phyloP scores from a whole-genome alignment of 768 basidiomycete species.

The Leccinum fibrillosum region DNA sequence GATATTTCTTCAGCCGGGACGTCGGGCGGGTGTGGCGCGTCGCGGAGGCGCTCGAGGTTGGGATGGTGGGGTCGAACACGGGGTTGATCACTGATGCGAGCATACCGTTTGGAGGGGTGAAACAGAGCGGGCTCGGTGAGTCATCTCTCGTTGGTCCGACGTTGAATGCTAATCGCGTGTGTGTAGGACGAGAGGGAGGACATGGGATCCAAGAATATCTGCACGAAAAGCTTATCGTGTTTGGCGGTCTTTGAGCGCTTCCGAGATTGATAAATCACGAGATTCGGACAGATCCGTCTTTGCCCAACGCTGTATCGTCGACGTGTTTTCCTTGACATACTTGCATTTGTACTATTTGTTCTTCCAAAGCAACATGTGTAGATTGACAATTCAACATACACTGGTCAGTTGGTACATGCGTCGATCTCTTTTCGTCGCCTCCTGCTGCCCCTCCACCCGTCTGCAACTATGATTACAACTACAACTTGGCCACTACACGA shows the following conservation, averaged over 20 bases:
- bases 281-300: neutral
- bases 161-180: neutral
- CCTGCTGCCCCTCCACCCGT: neutral
- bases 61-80: conserved; percentile 87
- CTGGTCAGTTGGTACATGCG: neutral
- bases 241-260: conserved; percentile 57
- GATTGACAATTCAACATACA: neutral
- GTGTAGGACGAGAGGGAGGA: conserved; percentile 73
- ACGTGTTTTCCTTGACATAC: neutral
- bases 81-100: conserved; percentile 73
- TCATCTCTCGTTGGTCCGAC: neutral
- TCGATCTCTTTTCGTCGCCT: neutral
- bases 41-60: conserved; percentile 90
- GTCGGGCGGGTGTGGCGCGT: conserved; percentile 91
- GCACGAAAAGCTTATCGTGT: conserved; percentile 76
- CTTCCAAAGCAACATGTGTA: neutral
- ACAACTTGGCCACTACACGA: conserved; percentile 36
- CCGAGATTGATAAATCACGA: neutral
- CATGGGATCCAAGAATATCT: conserved; percentile 91
- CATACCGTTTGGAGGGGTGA: conserved; percentile 88
- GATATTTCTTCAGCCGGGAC: conserved; percentile 90
- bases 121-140: conserved; percentile 77
- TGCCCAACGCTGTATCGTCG: neutral
- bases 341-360: neutral
- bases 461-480: neutral